Base-by-base conservation (phyloP, 352 stramenopile species). In the Phytophthora tentaculata region DNA sequence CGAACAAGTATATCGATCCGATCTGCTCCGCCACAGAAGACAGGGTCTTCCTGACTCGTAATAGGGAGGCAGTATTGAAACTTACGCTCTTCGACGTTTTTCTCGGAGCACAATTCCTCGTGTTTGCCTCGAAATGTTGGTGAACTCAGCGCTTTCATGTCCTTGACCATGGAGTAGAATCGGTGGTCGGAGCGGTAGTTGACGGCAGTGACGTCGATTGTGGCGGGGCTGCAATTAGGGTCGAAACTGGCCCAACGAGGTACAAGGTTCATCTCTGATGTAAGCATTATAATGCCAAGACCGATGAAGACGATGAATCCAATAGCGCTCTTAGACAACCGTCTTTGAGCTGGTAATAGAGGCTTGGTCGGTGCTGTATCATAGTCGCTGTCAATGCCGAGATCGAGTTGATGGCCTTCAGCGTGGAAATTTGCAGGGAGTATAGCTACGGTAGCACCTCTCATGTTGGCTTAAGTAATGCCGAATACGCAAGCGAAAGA, bases 41-140 rank as follows among this genome's bases (percentile, higher is more conserved):
- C 57, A 1, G 69, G 44, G 28, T 88, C 77, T 49, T 79, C 71
- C 32, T 77, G 71, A 8, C 60, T 79, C 6, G 69, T 72, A 37
- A 88, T 83, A 3, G 79, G 79, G 2, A 88, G 77, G 20, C 79
- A 88, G 45, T 80, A 83, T 16, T 56, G 13, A 20, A 35, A 58
- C 14, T 59, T 48, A 22, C 47, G 61, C 37, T 50, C 17, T 9
- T 54, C 16, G 10, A 28, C 14, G 14, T 65, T 13, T 8, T 54
- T 44, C 1, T 55, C 51, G 20, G 55, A 26, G 61, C 67, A 71
- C 12, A 75, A 23, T 3, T 19, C 24, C 7, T 47, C 16, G 32
- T 70, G 56, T 2, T 68, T 55, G 55, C 59, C 53, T 3, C 28
- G 24, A 57, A 84, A 73, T 7, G 57, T 56, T 8, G 73, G 73